These are phyloP conservation scores for Solanum hybrid DNA, from an alignment of 305 asterid species.

Conservation along the genomic window DNA sequence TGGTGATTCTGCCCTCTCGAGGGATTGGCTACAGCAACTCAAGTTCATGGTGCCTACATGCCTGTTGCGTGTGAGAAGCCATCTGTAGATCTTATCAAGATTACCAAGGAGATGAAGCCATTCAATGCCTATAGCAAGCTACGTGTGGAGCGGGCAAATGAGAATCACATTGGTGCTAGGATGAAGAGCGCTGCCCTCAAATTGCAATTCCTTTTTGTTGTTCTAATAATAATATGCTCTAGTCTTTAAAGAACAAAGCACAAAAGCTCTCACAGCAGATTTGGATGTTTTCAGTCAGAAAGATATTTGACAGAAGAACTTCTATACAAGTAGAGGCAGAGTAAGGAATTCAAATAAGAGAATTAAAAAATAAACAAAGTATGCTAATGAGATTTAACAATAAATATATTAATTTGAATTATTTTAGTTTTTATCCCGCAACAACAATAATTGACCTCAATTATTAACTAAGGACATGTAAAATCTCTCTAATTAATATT, in stretches of 20 bases:
- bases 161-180: constrained; percentile 17
- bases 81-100: constrained; percentile 65
- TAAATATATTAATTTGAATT: neutral
- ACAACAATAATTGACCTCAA: neutral
- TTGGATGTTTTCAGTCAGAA: neutral
- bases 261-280: neutral
- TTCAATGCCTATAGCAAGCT: constrained; percentile 57
- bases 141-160: constrained; percentile 45
- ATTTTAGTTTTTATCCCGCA: neutral
- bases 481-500: neutral
- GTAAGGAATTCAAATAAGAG: neutral
- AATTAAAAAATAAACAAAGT: neutral
- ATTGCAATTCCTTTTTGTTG: neutral
- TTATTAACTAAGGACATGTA: neutral
- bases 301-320: neutral
- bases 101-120: constrained; percentile 56
- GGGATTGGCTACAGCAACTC: constrained; percentile 74
- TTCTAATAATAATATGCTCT: neutral
- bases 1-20: constrained; percentile 64
- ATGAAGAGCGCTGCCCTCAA: constrained; percentile 24
- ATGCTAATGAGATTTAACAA: neutral
- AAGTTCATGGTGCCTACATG: constrained; percentile 54
- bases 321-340: neutral
- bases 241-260: neutral
- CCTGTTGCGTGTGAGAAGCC: constrained; percentile 44